These are phyloP conservation scores for Avena sativa DNA, from an alignment of 176 grass and related monocot genomes.

Conservation along the genomic window DNA sequence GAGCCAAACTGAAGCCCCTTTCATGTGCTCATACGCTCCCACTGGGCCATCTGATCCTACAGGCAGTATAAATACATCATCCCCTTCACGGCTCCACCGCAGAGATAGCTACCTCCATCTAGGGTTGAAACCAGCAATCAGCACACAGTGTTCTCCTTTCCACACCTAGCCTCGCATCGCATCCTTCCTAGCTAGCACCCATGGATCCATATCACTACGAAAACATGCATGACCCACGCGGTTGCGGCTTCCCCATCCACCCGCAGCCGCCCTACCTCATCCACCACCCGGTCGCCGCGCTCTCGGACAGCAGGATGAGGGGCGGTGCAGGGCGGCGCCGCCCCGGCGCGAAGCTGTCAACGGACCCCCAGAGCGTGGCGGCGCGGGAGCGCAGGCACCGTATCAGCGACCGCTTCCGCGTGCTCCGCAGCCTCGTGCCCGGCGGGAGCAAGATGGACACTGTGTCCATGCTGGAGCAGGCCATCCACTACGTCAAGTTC, in stretches of 20 bases:
- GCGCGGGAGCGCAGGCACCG: conserved; percentile 83
- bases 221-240: conserved; percentile 51
- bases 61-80: conserved; percentile 43
- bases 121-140: conserved; percentile 43
- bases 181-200: conserved; percentile 37
- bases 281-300: conserved; percentile 32
- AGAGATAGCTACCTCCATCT: conserved; percentile 38
- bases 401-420: conserved; percentile 92
- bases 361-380: conserved; percentile 96
- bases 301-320: conserved; percentile 49
- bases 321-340: conserved; percentile 55
- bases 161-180: conserved; percentile 29
- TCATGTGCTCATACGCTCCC: conserved; percentile 24
- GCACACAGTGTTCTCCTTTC: conserved; percentile 27
- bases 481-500: conserved; percentile 99
- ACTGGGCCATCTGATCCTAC: background rate
- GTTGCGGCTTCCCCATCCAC: conserved; percentile 44
- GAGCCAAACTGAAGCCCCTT: conserved; percentile 12
- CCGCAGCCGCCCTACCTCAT: conserved; percentile 46
- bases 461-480: conserved; percentile 96
- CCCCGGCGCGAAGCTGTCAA: conserved; percentile 68
- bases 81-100: conserved; percentile 28
- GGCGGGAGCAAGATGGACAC: conserved; percentile 98
- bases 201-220: conserved; percentile 65
- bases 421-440: conserved; percentile 84